Evolutionary conservation across 2,329 filamentous ascomycete genomes (phyloP).

Genomic region (Myriosclerotinia scirpicola): DNA sequence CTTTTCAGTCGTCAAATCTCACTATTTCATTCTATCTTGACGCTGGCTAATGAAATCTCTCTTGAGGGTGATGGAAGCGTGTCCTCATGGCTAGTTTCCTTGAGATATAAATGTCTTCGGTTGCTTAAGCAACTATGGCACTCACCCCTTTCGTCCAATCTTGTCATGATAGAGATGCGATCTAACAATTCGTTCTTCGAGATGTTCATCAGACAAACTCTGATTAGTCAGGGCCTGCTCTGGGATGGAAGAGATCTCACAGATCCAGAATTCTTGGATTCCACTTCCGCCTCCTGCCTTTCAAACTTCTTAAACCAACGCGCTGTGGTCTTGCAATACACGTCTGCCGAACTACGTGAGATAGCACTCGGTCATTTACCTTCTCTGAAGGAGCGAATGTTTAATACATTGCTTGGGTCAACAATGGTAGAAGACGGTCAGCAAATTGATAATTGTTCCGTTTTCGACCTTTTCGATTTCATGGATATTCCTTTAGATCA

Average conservation of each 20-base stretch:
- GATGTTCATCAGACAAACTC: slow-evolving; percentile 67
- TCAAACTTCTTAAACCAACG: slow-evolving; percentile 74
- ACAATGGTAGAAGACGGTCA: slow-evolving; percentile 66
- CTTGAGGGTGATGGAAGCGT: slow-evolving; percentile 55
- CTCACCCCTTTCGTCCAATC: slow-evolving; percentile 71
- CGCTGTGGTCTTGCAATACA: slow-evolving; percentile 78
- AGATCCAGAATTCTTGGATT: slow-evolving; percentile 66
- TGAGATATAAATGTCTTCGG: slow-evolving; percentile 68
- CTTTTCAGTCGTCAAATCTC: slow-evolving; percentile 71
- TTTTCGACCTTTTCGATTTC: slow-evolving; percentile 95
- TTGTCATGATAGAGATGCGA: slow-evolving; percentile 78
- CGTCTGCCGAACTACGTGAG: slow-evolving; percentile 78
- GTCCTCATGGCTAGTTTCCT: slow-evolving; percentile 65
- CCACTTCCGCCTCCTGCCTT: slow-evolving; percentile 38
- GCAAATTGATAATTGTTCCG: slow-evolving; percentile 64
- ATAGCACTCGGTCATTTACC: slow-evolving; percentile 70
- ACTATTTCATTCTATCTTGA: slow-evolving; percentile 79
- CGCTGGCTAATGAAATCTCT: slow-evolving; percentile 68
- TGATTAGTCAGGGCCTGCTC: slow-evolving; percentile 65
- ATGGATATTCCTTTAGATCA: slow-evolving; percentile 61
- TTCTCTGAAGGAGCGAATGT: slow-evolving; percentile 66
- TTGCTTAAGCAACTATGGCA: slow-evolving; percentile 81
- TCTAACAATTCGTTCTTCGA: slow-evolving; percentile 77
- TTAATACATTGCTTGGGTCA: slow-evolving; percentile 75
- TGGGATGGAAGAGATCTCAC: slow-evolving; percentile 71